Percentiles rank a stretch among this genome's conserved stretches.
These are phyloP conservation scores for Podaxis pistillaris DNA, from an alignment of 768 basidiomycete species.

Conservation along the genomic window DNA sequence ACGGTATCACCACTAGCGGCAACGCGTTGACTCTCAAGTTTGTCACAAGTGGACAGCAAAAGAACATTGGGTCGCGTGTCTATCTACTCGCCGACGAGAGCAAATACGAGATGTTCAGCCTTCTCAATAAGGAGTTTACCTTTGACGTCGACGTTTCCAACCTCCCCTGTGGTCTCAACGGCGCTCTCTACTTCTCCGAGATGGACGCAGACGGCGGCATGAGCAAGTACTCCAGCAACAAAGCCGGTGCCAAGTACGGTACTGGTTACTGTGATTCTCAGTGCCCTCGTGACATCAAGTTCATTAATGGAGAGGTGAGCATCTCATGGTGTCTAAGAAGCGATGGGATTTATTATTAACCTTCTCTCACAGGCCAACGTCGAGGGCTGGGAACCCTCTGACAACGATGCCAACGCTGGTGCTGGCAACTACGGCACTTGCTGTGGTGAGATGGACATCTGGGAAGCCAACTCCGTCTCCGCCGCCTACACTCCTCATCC, in stretches of 20 bases:
- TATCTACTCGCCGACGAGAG: conserved; percentile 21
- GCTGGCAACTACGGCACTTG: conserved; percentile 20
- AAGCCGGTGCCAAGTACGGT: conserved; percentile 23
- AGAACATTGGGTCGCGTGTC: conserved; percentile 22
- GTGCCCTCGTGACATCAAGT: conserved; percentile 23
- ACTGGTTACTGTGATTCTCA: conserved; percentile 26
- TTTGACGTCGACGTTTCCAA: conserved; percentile 24
- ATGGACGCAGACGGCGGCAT: conserved; percentile 23
- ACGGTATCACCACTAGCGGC: conserved; percentile 32
- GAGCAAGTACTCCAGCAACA: conserved; percentile 18
- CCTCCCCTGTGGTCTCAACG: conserved; percentile 21
- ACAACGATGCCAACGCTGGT: conserved; percentile 21
- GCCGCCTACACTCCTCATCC: conserved; percentile 24
- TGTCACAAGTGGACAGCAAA: conserved; percentile 25
- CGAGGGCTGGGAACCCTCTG: conserved; percentile 19
- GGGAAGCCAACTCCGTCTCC: conserved; percentile 23
- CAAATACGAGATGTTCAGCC: conserved; percentile 21
- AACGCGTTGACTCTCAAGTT: conserved; percentile 37
- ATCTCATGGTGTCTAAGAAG: background rate
- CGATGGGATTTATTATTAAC: background rate
- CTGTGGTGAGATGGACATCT: conserved; percentile 26
- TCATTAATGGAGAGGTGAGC: conserved; percentile 20
- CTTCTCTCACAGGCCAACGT: conserved; percentile 17
- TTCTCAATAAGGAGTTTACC: conserved; percentile 22
- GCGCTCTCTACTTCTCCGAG: conserved; percentile 21